phyloP scores from a whole-genome alignment of 148 eudicot species.

The Tetragonia tetragonoides region DNA sequence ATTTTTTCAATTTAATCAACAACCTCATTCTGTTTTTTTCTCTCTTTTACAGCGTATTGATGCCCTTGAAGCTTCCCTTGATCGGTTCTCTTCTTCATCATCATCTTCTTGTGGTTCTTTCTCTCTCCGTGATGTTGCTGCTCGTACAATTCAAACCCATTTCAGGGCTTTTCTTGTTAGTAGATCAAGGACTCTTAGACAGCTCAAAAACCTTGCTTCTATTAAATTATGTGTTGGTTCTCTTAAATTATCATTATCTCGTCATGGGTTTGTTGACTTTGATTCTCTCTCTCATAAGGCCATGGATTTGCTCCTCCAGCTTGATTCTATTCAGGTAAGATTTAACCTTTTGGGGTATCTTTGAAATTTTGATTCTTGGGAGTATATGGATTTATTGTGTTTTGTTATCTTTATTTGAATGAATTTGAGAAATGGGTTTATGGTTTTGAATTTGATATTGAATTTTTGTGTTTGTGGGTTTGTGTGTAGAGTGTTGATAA shows the following conservation, averaged over 20 bases:
- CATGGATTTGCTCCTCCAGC: conserved; percentile 46
- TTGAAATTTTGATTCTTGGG: background rate
- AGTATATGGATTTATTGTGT: background rate
- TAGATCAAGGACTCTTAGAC: conserved; percentile 68
- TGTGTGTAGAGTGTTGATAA: conserved; percentile 67
- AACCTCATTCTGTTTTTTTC: conserved; percentile 28
- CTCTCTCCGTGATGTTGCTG: conserved; percentile 66
- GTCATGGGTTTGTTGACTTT: conserved; percentile 38
- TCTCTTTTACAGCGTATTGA: conserved; percentile 69
- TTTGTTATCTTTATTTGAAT: background rate
- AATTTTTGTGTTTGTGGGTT: conserved; percentile 17
- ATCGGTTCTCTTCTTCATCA: conserved; percentile 21
- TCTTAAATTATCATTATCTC: conserved; percentile 44
- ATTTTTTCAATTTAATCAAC: background rate
- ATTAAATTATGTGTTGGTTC: conserved; percentile 52
- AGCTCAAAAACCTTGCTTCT: conserved; percentile 62
- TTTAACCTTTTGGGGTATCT: background rate
- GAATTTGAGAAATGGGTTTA: background rate
- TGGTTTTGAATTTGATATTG: background rate
- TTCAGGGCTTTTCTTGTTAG: conserved; percentile 67
- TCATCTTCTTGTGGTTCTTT: conserved; percentile 18
- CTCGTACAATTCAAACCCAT: conserved; percentile 77
- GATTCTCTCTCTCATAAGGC: conserved; percentile 46
- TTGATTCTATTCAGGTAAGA: conserved; percentile 67
- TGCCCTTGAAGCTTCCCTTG: conserved; percentile 69